A percentile compares a stretch with the other conserved stretches of the same genome.
These are phyloP conservation scores for Pestalotiopsis sp. DNA, from an alignment of 2,329 filamentous ascomycete genomes.

Conservation along the genomic window DNA sequence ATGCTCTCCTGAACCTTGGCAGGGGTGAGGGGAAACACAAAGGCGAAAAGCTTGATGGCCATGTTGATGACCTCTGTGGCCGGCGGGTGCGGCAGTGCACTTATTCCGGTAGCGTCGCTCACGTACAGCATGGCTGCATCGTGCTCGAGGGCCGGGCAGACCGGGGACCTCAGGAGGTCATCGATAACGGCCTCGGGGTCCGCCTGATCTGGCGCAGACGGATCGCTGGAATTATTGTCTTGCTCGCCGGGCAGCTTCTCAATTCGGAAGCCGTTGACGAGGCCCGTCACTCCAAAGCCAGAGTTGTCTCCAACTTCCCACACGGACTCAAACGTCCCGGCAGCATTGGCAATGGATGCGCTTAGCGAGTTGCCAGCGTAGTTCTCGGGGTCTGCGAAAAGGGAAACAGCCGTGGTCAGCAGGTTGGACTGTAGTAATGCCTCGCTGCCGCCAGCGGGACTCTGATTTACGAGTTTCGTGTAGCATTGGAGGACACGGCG, in stretches of 20 bases:
- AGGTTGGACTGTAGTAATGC: slow-evolving; percentile 89
- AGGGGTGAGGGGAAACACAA: slow-evolving; percentile 85
- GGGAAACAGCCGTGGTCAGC: slow-evolving; percentile 83
- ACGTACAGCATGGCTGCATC: slow-evolving; percentile 84
- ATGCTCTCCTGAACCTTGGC: slow-evolving; percentile 95
- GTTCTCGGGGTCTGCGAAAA: slow-evolving; percentile 91
- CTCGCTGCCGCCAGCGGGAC: slow-evolving; percentile 82
- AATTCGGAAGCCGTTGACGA: slow-evolving; percentile 77
- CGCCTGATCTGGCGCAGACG: slow-evolving; percentile 48
- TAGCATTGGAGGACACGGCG: slow-evolving; percentile 94
- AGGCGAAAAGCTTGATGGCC: slow-evolving; percentile 90
- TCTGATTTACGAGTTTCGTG: slow-evolving; percentile 85
- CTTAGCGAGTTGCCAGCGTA: slow-evolving; percentile 85
- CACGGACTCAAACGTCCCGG: slow-evolving; percentile 86
- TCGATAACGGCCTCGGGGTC: slow-evolving; percentile 70
- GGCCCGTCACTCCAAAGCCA: slow-evolving; percentile 88
- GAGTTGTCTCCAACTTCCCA: slow-evolving; percentile 96
- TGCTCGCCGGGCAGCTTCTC: slow-evolving; percentile 72
- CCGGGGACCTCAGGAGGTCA: slow-evolving; percentile 64
- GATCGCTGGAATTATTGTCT: slow-evolving; percentile 47
- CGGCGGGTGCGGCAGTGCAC: slow-evolving; percentile 70
- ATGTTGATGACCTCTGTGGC: slow-evolving; percentile 93
- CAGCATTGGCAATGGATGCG: slow-evolving; percentile 87
- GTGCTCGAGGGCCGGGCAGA: slow-evolving; percentile 84
- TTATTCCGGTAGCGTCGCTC: slow-evolving; percentile 49